phyloP scores from a whole-genome alignment of 208 protist species.

The Dictyostelium gargantuum region DNA sequence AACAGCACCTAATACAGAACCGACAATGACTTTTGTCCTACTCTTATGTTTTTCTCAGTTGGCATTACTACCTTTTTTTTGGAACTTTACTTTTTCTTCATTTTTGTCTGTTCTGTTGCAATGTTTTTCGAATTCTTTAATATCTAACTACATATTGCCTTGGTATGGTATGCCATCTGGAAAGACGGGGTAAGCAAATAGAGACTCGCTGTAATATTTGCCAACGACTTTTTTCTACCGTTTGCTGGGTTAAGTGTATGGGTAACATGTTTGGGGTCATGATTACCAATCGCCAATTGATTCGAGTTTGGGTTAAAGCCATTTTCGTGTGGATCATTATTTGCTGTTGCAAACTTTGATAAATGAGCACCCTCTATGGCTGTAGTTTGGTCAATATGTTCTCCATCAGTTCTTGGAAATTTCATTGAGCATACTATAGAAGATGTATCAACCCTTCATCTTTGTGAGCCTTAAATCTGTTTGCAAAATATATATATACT shows the following conservation, averaged over 20 bases:
- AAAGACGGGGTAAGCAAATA: not conserved
- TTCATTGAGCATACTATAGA: not conserved
- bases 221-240: not conserved
- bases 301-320: not conserved
- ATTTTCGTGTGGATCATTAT: not conserved
- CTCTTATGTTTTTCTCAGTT: no score
- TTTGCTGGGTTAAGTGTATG: not conserved
- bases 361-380: not conserved
- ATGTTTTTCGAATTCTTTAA: not conserved
- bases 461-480: no score
- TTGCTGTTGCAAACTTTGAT: not conserved
- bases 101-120: not conserved
- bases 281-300: not conserved
- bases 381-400: not conserved
- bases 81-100: not conserved
- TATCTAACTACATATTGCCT: not conserved
- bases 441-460: not conserved
- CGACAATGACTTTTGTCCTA: no score
- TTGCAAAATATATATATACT: no score
- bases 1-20: no score
- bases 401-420: not conserved
- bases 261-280: not conserved
- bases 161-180: not conserved
- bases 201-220: no score
- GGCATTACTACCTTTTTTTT: not conserved